Evolutionary conservation across 345 rosid genomes (phyloP).

Genomic region (Eucalyptus pauciflora): DNA sequence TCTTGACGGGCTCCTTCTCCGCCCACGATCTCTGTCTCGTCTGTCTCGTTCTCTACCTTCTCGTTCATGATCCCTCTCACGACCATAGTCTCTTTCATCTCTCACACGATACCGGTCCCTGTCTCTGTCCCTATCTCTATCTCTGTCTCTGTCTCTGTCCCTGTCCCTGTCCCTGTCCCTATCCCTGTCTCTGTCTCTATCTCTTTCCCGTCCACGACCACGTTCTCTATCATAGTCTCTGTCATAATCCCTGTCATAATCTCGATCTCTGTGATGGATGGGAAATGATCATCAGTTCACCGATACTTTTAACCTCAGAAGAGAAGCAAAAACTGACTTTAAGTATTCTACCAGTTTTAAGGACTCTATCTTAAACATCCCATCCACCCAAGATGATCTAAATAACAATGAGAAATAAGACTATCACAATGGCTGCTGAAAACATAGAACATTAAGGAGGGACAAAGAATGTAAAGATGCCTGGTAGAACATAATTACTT

Average conservation of each 20-base stretch:
- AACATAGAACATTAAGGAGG: background rate
- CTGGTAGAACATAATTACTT: background rate
- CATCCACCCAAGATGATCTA: background rate
- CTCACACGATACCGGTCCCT: slow-evolving; percentile 58
- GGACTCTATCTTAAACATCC: background rate
- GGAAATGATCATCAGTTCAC: background rate
- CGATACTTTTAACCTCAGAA: background rate
- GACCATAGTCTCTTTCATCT: slow-evolving; percentile 61
- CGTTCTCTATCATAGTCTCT: slow-evolving; percentile 54
- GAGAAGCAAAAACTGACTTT: background rate
- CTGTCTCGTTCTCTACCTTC: slow-evolving; percentile 75
- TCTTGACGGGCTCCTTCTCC: slow-evolving; percentile 58
- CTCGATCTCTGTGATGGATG: slow-evolving; percentile 41
- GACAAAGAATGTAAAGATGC: background rate
- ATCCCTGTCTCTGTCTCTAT: background rate
- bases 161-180: slow-evolving; percentile 17
- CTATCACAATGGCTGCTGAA: background rate
- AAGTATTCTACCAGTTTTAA: background rate
- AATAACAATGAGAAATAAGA: background rate
- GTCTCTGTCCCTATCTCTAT: slow-evolving; percentile 51
- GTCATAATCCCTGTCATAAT: slow-evolving; percentile 45
- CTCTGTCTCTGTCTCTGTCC: slow-evolving; percentile 32
- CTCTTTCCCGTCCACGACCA: slow-evolving; percentile 25
- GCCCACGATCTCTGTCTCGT: slow-evolving; percentile 59
- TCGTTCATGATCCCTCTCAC: slow-evolving; percentile 65